Percentiles rank a stretch among this genome's conserved stretches.
Evolutionary conservation across 2,329 filamentous ascomycete species (phyloP).

Genomic region (Penicillium crustosum): DNA sequence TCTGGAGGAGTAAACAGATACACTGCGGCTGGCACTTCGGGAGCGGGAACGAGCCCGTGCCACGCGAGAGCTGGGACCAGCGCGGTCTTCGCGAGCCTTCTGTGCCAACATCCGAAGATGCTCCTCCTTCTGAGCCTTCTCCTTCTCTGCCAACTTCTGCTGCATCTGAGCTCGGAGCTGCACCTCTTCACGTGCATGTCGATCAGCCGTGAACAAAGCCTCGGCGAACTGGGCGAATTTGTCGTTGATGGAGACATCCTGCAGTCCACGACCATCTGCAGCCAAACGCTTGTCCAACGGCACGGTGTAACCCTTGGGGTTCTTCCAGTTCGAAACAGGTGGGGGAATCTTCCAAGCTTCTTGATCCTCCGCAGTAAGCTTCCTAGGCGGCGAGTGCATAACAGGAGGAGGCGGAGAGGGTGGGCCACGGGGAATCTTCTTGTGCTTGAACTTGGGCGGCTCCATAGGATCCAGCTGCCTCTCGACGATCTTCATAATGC

Average conservation of each 20-base stretch:
- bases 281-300: conserved; percentile 93
- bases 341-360: conserved; percentile 93
- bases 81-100: conserved; percentile 81
- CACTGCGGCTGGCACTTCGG: conserved; percentile 46
- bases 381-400: conserved; percentile 91
- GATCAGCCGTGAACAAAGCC: conserved; percentile 88
- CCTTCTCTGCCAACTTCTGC: conserved; percentile 92
- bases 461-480: conserved; percentile 93
- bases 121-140: conserved; percentile 92
- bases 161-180: conserved; percentile 92
- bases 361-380: conserved; percentile 94
- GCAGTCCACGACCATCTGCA: conserved; percentile 84
- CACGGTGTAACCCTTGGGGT: conserved; percentile 96
- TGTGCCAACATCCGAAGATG: conserved; percentile 83
- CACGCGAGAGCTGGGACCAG: conserved; percentile 52
- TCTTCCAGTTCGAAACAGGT: conserved; percentile 98
- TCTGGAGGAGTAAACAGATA: conserved; percentile 45
- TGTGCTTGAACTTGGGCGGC: conserved; percentile 97
- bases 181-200: conserved; percentile 93
- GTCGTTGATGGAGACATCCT: conserved; percentile 96
- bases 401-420: conserved; percentile 90
- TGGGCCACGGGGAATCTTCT: conserved; percentile 92
- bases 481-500: conserved; percentile 98
- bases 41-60: conserved; percentile 48
- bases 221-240: conserved; percentile 97